Evolutionary conservation across 225 moss, liverwort and hornwort species (phyloP).

Genomic region (Bryum argenteum): DNA sequence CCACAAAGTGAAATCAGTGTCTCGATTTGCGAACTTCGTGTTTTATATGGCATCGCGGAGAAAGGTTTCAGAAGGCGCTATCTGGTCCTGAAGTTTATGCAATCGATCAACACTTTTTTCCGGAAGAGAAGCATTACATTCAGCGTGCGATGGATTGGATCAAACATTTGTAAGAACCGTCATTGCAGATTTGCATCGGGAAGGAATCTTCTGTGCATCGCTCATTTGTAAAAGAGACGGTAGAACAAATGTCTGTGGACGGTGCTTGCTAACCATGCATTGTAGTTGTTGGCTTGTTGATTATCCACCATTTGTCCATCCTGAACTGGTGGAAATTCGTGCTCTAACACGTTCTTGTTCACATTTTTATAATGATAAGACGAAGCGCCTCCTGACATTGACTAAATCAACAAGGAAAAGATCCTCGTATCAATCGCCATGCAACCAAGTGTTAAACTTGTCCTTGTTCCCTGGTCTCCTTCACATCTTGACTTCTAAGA

Average conservation of each 20-base stretch:
- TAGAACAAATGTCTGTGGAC: background rate
- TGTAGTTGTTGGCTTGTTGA: conserved; percentile 23
- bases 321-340: background rate
- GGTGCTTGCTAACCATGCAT: background rate
- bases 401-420: background rate
- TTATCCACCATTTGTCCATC: conserved; percentile 19
- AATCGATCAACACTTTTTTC: no score
- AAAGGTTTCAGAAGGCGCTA: conserved; percentile 29
- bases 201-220: background rate
- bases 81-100: background rate
- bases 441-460: background rate
- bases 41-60: conserved; percentile 33
- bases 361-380: background rate
- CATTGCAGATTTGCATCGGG: background rate
- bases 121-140: background rate
- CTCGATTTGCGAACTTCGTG: conserved; percentile 28
- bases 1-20: conserved; percentile 24
- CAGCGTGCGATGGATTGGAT: background rate
- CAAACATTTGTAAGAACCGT: background rate
- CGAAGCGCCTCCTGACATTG: background rate
- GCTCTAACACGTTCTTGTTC: fast-evolving
- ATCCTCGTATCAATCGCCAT: background rate
- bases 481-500: background rate
- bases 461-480: background rate
- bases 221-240: background rate